phyloP scores from a whole-genome alignment of 768 basidiomycete species.

The Suillus fuscotomentosus region DNA sequence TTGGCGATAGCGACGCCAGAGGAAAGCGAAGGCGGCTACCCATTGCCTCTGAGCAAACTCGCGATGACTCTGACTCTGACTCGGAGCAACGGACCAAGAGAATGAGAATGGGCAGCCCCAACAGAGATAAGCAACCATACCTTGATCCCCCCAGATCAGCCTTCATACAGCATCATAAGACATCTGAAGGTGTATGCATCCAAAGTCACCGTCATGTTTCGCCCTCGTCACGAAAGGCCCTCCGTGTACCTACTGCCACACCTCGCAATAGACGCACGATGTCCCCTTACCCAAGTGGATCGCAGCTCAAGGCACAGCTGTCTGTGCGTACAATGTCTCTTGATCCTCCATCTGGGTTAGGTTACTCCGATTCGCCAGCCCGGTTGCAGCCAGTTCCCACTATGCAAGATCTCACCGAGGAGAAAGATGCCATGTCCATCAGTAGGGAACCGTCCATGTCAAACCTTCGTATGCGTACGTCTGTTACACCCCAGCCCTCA shows the following conservation, averaged over 20 bases:
- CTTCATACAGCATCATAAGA: constrained; percentile 31
- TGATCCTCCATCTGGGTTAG: constrained; percentile 50
- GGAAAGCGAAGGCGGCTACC: constrained; percentile 56
- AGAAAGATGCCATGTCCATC: constrained; percentile 21
- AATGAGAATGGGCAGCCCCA: constrained; percentile 46
- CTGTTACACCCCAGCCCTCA: constrained; percentile 68
- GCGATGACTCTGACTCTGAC: constrained; percentile 35
- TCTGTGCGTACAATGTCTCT: constrained; percentile 68
- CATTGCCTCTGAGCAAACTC: constrained; percentile 20
- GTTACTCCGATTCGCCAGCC: constrained; percentile 13
- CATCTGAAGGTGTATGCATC: constrained; percentile 17
- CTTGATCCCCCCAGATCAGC: constrained; percentile 54
- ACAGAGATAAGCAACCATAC: constrained; percentile 39
- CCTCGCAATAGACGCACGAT: constrained; percentile 38
- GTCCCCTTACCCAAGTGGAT: constrained; percentile 38
- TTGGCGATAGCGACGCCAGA: constrained; percentile 37
- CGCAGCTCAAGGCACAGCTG: constrained; percentile 32
- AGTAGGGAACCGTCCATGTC: constrained; percentile 46
- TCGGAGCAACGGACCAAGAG: constrained; percentile 44
- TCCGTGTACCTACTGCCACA: constrained; percentile 30
- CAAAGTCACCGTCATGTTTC: constrained; percentile 21
- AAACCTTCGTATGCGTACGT: constrained; percentile 57
- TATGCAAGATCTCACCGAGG: constrained; percentile 32
- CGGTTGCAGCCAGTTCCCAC: constrained; percentile 29
- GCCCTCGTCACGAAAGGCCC: constrained; percentile 28